Evolutionary conservation across 768 basidiomycete species (phyloP).

Genomic region (Hericium coralloides): DNA sequence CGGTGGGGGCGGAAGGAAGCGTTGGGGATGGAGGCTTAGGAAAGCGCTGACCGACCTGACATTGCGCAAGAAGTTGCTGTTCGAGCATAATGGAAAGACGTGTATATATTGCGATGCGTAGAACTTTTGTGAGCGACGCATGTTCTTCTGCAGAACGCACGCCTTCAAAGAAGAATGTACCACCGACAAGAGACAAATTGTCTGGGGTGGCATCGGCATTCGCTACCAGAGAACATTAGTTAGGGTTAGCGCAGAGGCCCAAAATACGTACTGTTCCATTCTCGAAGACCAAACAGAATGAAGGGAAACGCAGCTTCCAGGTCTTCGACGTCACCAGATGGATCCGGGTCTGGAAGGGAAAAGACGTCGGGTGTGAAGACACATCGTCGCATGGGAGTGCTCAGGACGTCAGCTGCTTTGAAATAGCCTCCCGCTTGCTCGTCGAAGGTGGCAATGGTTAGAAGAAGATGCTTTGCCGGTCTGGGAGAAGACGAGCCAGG

Average conservation of each 20-base stretch:
- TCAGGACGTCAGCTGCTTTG: constrained; percentile 30
- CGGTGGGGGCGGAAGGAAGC: neutral
- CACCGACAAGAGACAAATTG: constrained; percentile 40
- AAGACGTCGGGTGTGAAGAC: constrained; percentile 34
- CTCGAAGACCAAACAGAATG: constrained; percentile 43
- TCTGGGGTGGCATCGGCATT: constrained; percentile 5
- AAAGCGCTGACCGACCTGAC: constrained; percentile 37
- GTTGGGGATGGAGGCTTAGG: constrained; percentile 25
- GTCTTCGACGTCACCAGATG: constrained; percentile 10
- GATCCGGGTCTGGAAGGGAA: constrained; percentile 24
- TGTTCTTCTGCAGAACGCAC: constrained; percentile 34
- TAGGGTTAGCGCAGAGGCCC: neutral
- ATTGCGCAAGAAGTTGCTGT: constrained; percentile 45
- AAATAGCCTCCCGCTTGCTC: constrained; percentile 14
- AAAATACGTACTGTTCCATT: constrained; percentile 37
- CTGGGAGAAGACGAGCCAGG: constrained; percentile 19
- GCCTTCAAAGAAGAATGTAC: constrained; percentile 49
- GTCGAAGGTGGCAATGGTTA: constrained; percentile 36
- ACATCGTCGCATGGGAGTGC: constrained; percentile 29
- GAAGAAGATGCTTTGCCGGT: constrained; percentile 37
- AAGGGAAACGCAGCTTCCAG: constrained; percentile 14
- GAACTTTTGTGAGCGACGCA: constrained; percentile 33
- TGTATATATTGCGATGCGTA: constrained; percentile 43
- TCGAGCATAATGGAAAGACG: constrained; percentile 55
- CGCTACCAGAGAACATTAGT: constrained; percentile 5